A percentile compares a stretch with the other conserved stretches of the same genome.
Evolutionary conservation across 2,329 filamentous ascomycete species (phyloP).

Genomic region (Microcyclospora tardicrescens): DNA sequence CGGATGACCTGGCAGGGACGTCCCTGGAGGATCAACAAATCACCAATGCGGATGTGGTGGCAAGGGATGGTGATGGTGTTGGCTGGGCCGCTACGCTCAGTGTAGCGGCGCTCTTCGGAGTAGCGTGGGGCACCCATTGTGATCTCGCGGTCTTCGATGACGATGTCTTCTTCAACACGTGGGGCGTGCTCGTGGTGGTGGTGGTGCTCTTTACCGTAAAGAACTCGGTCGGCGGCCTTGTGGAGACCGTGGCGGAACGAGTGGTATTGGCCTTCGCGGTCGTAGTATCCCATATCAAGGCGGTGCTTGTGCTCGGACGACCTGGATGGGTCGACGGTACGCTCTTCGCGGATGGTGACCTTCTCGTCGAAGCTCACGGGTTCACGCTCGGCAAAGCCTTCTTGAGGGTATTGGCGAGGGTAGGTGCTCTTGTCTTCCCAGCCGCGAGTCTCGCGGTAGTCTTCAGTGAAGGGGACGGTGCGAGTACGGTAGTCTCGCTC

Average conservation of each 20-base stretch:
- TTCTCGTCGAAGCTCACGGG: slow-evolving; percentile 27
- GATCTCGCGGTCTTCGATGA: slow-evolving; percentile 36
- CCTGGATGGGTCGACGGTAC: slow-evolving; percentile 37
- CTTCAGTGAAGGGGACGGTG: slow-evolving; percentile 24
- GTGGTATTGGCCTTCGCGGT: slow-evolving; percentile 65
- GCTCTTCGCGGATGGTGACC: slow-evolving; percentile 38
- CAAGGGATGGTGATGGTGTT: slow-evolving; percentile 97
- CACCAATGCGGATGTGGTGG: slow-evolving; percentile 98
- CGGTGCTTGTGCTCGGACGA: slow-evolving; percentile 26
- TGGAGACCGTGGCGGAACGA: slow-evolving; percentile 59
- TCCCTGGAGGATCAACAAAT: slow-evolving; percentile 97
- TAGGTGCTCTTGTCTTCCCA: slow-evolving; percentile 29
- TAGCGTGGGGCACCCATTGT: slow-evolving; percentile 26
- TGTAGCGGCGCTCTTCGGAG: slow-evolving; percentile 11
- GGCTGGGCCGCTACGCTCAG: slow-evolving; percentile 27
- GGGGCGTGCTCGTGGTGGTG: slow-evolving; percentile 25
- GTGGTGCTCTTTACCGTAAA: slow-evolving; percentile 39
- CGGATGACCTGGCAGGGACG: slow-evolving; percentile 99
- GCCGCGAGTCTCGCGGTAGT: slow-evolving; percentile 24
- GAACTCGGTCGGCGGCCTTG: slow-evolving; percentile 51
- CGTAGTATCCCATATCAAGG: slow-evolving; percentile 67
- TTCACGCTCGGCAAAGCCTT: slow-evolving; percentile 26
- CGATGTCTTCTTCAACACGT: slow-evolving; percentile 32
- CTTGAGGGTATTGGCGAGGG: slow-evolving; percentile 24
- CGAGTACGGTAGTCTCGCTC: slow-evolving; percentile 36